Conservation (phyloP, 495 filamentous ascomycete genomes). For the Xanthoparmelia taractica region DNA sequence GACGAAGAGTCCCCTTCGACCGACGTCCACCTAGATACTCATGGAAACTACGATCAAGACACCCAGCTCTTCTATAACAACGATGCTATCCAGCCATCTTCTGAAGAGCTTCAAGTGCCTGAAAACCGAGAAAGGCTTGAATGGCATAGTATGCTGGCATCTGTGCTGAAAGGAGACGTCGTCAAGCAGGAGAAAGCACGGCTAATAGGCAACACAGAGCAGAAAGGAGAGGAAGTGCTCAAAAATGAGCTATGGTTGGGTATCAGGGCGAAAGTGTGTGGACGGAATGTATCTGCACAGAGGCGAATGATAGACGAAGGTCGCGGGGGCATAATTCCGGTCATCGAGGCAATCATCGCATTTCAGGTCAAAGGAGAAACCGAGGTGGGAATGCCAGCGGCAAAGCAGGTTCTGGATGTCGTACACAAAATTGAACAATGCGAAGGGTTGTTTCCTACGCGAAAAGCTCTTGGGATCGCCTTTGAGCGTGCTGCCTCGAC, state of each 20-base stretch:
- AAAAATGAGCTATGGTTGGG: constrained; percentile 87
- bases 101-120: constrained; percentile 82
- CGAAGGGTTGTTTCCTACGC: constrained; percentile 76
- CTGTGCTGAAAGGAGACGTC: constrained; percentile 91
- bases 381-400: constrained; percentile 78
- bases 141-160: constrained; percentile 97
- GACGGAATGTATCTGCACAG: constrained; percentile 74
- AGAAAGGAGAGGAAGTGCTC: constrained; percentile 60
- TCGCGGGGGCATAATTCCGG: constrained; percentile 55
- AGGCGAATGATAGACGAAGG: constrained; percentile 75
- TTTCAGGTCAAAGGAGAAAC: constrained; percentile 92
- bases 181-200: constrained; percentile 97
- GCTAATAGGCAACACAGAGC: constrained; percentile 74
- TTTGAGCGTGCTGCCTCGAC: constrained; percentile 66
- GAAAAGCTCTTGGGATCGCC: constrained; percentile 58
- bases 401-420: constrained; percentile 80
- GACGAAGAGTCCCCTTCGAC: constrained; percentile 85
- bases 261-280: constrained; percentile 71
- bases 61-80: constrained; percentile 82
- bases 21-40: constrained; percentile 67
- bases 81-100: constrained; percentile 76
- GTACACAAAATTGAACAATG: constrained; percentile 82
- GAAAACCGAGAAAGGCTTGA: constrained; percentile 86
- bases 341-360: constrained; percentile 77
- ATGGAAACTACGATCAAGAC: constrained; percentile 81